These are phyloP conservation scores for Lecanicillium sp. DNA, from an alignment of 2,329 filamentous ascomycete genomes.

Conservation along the genomic window DNA sequence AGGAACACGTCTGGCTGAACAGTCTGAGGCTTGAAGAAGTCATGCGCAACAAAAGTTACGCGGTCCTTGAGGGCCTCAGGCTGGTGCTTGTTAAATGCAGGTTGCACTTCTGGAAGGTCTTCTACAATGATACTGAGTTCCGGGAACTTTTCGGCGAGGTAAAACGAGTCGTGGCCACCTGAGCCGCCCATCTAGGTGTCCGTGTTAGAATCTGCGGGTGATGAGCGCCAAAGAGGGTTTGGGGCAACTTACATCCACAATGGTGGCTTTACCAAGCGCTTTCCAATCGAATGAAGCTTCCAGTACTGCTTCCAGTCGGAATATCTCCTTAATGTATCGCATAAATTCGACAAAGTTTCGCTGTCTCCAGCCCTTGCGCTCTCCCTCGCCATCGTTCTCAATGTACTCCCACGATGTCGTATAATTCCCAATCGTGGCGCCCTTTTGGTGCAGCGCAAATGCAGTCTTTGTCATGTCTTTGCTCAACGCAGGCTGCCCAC, in stretches of 20 bases:
- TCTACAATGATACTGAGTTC: conserved; percentile 35
- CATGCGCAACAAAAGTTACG: conserved; percentile 27
- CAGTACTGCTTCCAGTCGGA: conserved; percentile 26
- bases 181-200: conserved; percentile 31
- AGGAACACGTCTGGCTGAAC: conserved; percentile 40
- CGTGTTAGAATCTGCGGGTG: conserved; percentile 6
- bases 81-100: conserved; percentile 26
- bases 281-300: conserved; percentile 28
- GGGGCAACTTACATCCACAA: conserved; percentile 31
- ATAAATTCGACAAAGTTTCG: conserved; percentile 32
- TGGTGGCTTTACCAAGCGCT: conserved; percentile 23
- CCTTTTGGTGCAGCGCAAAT: conserved; percentile 27
- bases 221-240: not conserved
- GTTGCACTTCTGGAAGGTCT: conserved; percentile 30
- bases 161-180: conserved; percentile 31
- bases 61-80: conserved; percentile 24
- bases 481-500: conserved; percentile 21
- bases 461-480: conserved; percentile 27
- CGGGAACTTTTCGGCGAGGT: conserved; percentile 31
- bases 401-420: conserved; percentile 30
- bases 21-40: conserved; percentile 31
- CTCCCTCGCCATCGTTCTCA: conserved; percentile 31
- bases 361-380: conserved; percentile 28
- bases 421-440: conserved; percentile 21
- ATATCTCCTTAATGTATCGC: conserved; percentile 31